Evolutionary conservation across 208 protist species (phyloP), one percentile per base, ranked within the genome.

Genomic region (Trypanosoma boissoni): DNA sequence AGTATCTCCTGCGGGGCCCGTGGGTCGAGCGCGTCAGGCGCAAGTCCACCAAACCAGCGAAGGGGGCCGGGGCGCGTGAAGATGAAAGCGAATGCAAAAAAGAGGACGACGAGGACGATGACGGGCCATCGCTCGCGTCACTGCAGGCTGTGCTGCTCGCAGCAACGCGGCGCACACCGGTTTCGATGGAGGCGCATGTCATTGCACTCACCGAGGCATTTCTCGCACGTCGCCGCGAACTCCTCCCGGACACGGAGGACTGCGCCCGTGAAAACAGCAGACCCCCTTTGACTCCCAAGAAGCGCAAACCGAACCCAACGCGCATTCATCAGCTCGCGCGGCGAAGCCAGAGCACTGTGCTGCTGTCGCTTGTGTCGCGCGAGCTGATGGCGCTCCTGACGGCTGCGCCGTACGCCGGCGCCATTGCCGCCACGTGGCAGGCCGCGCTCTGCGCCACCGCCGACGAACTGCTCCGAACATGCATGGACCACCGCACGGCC

Each of bases 351-450:
- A 84, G 78, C 32, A 56, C 71, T 39, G 67, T 77, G 36, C 46
- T 90, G 52, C 58, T 80, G 23, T 72, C 68, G 18, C 68, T 86
- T 12, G 62, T 84, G 0, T 83, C 78, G 14, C 56, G 42, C 5
- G 76, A 84, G 54, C 72, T 84, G 58, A 72, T 80, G 45, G 32
- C 45, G 9, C 29, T 83, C 46, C 64, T 90, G 37, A 58, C 68
- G 46, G 54, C 64, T 44, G 45, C 58, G 8, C 58, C 66, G 26
- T 63, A 67, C 32, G 37, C 18, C 0, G 43, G 20, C 23, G 42
- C 53, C 18, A 14, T 85, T 5, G 68, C 29, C 9, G 42, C 49
- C 36, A 77, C 71, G 49, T 87, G 80, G 80, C 61, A 68, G 56
- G 73, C 72, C 5, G 83, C 74, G 14, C 66, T 91, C 29, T 56